Percentiles rank a stretch among this genome's conserved stretches.
phyloP scores from a whole-genome alignment of 768 basidiomycete species.

The Boletus bicolor region DNA sequence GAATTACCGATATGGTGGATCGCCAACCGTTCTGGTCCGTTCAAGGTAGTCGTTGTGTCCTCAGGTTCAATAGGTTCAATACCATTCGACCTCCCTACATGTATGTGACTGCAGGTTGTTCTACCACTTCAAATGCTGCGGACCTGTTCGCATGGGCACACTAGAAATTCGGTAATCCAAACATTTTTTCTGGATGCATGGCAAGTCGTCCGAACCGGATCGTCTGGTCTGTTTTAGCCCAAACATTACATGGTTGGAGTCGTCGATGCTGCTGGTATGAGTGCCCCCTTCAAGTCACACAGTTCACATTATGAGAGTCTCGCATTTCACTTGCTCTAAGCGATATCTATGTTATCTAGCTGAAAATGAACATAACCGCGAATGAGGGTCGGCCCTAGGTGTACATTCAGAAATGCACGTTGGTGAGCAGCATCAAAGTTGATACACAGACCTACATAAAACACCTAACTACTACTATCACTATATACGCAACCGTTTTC shows the following conservation, averaged over 20 bases:
- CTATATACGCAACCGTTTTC: slow-evolving; percentile 24
- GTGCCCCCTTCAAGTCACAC: background rate
- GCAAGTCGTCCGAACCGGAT: background rate
- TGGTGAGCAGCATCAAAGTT: background rate
- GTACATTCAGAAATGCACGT: background rate
- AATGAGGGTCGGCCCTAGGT: background rate
- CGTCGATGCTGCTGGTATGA: background rate
- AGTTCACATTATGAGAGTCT: background rate
- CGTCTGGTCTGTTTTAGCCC: background rate
- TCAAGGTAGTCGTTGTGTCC: too few species aligned
- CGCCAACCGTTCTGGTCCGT: too few species aligned
- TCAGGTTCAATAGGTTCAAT: too few species aligned
- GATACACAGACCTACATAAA: slow-evolving; percentile 3
- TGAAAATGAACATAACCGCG: background rate
- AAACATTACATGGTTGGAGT: background rate
- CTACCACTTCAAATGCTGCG: too few species aligned
- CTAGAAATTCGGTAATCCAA: background rate
- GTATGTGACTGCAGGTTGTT: too few species aligned
- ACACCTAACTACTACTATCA: background rate
- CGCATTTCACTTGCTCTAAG: background rate
- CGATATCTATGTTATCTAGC: background rate
- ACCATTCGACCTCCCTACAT: too few species aligned
- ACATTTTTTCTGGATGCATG: background rate
- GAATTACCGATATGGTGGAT: too few species aligned
- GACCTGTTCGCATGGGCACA: background rate